A percentile compares a stretch with the other conserved stretches of the same genome.
phyloP scores from a whole-genome alignment of 2,329 filamentous ascomycete species.

The Hypoxylon sp. region DNA sequence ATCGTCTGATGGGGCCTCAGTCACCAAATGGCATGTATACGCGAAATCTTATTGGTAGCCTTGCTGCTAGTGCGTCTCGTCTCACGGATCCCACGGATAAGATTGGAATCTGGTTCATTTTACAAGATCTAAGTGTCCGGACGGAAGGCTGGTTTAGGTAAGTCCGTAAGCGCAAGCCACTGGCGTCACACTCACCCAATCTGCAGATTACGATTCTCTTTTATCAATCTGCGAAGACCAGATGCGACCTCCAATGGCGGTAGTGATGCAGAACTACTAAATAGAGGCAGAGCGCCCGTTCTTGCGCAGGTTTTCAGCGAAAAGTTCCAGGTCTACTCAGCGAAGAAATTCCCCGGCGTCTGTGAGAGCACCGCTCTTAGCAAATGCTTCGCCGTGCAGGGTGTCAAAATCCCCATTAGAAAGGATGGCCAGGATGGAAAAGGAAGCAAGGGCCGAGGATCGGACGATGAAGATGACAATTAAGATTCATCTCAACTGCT shows the following conservation, averaged over 20 bases:
- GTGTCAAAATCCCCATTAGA: conserved; percentile 95
- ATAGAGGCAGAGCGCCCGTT: conserved; percentile 83
- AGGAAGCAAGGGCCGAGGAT: conserved; percentile 60
- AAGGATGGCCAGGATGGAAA: conserved; percentile 78
- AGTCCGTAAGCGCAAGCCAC: conserved; percentile 47
- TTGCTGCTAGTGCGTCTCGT: conserved; percentile 89
- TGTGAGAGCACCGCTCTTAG: conserved; percentile 93
- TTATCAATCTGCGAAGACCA: conserved; percentile 83
- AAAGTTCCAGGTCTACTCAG: conserved; percentile 92
- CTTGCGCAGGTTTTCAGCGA: conserved; percentile 90
- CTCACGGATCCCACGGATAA: conserved; percentile 84
- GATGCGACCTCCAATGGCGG: conserved; percentile 56
- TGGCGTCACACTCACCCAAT: conserved; percentile 29
- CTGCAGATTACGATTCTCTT: conserved; percentile 75
- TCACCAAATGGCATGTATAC: conserved; percentile 89
- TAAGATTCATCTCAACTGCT: conserved; percentile 7
- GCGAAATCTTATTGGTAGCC: conserved; percentile 91
- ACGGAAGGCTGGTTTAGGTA: conserved; percentile 94
- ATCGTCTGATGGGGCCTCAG: conserved; percentile 57
- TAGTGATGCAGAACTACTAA: conserved; percentile 68
- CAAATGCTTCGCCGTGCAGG: conserved; percentile 92
- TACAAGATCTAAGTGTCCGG: conserved; percentile 94
- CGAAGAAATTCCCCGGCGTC: conserved; percentile 98
- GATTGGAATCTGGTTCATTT: conserved; percentile 94
- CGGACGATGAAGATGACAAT: conserved; percentile 69